Percentiles rank a stretch among this genome's conserved stretches.
Conservation (phyloP, 2,329 filamentous ascomycete genomes). For the Trichoderma semiorbis region DNA sequence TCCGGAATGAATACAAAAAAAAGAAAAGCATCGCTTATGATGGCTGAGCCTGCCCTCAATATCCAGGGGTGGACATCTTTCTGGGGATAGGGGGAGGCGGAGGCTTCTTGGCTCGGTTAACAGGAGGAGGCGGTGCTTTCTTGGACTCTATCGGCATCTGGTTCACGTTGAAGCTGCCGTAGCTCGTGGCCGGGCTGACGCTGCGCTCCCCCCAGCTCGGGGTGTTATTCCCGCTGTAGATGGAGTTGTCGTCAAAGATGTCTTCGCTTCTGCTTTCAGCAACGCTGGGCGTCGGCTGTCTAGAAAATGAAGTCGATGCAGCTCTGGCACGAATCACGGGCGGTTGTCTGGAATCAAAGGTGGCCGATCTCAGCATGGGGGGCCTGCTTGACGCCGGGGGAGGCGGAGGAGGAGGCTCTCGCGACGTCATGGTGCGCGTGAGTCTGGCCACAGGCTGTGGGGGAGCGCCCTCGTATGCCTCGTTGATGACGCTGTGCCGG, state of each 20-base stretch:
- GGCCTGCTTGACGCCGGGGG: constrained; percentile 33
- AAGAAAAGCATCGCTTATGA: neutral
- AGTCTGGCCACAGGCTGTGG: constrained; percentile 31
- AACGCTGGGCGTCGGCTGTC: constrained; percentile 38
- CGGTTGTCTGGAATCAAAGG: constrained; percentile 35
- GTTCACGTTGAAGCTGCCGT: constrained; percentile 50
- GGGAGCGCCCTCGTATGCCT: constrained; percentile 32
- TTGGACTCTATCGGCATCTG: constrained; percentile 39
- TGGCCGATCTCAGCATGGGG: constrained; percentile 39
- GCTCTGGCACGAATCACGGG: constrained; percentile 25
- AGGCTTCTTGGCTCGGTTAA: constrained; percentile 51
- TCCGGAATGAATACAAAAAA: neutral
- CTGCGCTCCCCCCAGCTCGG: constrained; percentile 50
- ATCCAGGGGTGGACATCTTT: constrained; percentile 8
- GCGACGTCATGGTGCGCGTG: constrained; percentile 24
- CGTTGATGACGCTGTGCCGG: neutral
- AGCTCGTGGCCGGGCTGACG: constrained; percentile 55
- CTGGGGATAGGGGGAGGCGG: constrained; percentile 52
- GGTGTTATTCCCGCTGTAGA: constrained; percentile 48
- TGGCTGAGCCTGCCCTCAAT: neutral
- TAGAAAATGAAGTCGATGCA: constrained; percentile 41
- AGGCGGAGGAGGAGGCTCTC: constrained; percentile 27
- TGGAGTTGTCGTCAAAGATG: constrained; percentile 49
- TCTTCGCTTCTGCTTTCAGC: constrained; percentile 38
- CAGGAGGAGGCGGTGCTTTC: constrained; percentile 52